Base-by-base conservation (phyloP, 208 protist species). In the Crithidia expoeki region DNA sequence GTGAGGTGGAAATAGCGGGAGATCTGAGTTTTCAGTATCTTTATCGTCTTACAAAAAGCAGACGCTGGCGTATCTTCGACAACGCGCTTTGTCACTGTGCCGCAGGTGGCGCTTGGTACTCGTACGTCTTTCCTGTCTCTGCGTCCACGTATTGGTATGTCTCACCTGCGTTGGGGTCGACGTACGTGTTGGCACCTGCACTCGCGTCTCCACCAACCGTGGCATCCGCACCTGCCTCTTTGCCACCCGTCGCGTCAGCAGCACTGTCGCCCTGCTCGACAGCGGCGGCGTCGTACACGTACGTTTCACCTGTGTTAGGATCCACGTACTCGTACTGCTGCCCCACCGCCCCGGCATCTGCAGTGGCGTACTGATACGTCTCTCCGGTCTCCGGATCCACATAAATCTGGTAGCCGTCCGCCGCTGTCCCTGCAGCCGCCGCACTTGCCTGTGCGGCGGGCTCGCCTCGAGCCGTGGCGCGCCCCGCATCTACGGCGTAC, bases 281-380 rank as follows among this genome's bases (percentile, higher is more conserved):
- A n/a, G n/a, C 62, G 11, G 55, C 7, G n/a, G 42, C 67, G 28
- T 76, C 68, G 32, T 68, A 67, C 49, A 58, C 28, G 62, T 75
- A 83, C 52, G 51, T 74, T 33, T 83, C 71, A 9, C 77, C 77
- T 0, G 66, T 79, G 33, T 58, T 42, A 0, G 77, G 70, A 50
- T 83, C 77, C n/a, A 83, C 77, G 62, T 83, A 83, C 55, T 51
- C 60, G 53, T 53, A 69, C 63, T 64, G 58, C 28, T 64, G 58
- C 7, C 47, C 66, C 47, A 46, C 66, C 16, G 33, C 55, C 27
- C 2, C 49, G 10, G 9, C 28, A 19, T 9, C 58, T 23, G 42
- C 25, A 2, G 42, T 25, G 2, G 70, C 16, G 42, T 68, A 77
- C 50, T 81, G 67, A 16, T 73, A 73, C 23, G 70, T 57, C 42